Evolutionary conservation across 192 early-diverging fungal genomes (phyloP).

Genomic region (Lobosporangium transversale): DNA sequence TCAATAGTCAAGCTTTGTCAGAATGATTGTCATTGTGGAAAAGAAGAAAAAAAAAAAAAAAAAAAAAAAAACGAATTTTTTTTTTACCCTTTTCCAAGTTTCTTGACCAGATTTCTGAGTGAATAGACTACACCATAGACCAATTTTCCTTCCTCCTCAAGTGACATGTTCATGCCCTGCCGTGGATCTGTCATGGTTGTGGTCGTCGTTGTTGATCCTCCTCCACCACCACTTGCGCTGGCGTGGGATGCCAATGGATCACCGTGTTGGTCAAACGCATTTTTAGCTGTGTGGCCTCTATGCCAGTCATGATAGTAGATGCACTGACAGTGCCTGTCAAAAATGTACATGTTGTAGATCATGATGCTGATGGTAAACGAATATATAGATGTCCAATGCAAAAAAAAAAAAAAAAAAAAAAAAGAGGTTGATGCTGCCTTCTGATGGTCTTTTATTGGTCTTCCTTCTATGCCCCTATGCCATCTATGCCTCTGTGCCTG

Average conservation of each 20-base stretch:
- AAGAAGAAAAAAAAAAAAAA: no score
- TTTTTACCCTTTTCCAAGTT: slow-evolving; percentile 75
- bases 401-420: not conserved
- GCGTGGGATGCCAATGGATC: slow-evolving; percentile 50
- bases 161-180: slow-evolving; percentile 63
- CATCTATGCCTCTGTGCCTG: no score
- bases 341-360: slow-evolving; percentile 92
- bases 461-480: no score
- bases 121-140: slow-evolving; percentile 97
- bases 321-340: slow-evolving; percentile 92
- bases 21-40: no score
- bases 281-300: slow-evolving; percentile 56
- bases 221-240: slow-evolving; percentile 28
- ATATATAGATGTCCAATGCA: no score
- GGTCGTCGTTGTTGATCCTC: slow-evolving; percentile 47
- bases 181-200: slow-evolving; percentile 57
- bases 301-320: slow-evolving; percentile 90
- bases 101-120: slow-evolving; percentile 86
- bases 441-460: no score
- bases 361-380: slow-evolving; percentile 53
- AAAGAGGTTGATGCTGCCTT: not conserved
- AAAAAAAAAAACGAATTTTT: no score
- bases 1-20: no score
- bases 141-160: slow-evolving; percentile 91
- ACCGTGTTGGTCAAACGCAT: slow-evolving; percentile 33